A percentile compares a stretch with the other conserved stretches of the same genome.
Conservation (phyloP, 2,329 filamentous ascomycete species). For the Kalmusia sp. region DNA sequence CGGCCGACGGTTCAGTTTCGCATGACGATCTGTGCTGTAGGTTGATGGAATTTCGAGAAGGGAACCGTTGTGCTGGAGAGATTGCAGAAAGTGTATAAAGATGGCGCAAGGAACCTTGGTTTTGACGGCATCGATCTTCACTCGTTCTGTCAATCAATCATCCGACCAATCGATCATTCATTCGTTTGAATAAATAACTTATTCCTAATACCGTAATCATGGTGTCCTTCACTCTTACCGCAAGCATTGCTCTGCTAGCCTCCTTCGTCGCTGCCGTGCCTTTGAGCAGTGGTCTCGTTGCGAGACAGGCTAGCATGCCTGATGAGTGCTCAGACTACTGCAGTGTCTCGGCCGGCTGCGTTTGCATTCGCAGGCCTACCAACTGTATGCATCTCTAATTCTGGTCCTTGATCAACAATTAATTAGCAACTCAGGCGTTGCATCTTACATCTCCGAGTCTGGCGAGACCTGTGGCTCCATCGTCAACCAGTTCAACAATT, state of each 20-base stretch:
- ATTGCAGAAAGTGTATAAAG: neutral
- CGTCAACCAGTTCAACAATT: slow-evolving; percentile 39
- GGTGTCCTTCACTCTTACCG: slow-evolving; percentile 22
- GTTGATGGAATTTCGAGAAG: neutral
- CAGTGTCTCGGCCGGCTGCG: slow-evolving; percentile 26
- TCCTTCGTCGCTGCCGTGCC: slow-evolving; percentile 15
- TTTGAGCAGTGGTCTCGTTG: slow-evolving; percentile 5
- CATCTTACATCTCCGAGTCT: slow-evolving; percentile 33
- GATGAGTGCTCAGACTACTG: slow-evolving; percentile 28
- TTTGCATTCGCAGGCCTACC: slow-evolving; percentile 28
- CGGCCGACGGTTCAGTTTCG: neutral
- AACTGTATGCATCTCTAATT: slow-evolving; percentile 21
- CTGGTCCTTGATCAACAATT: neutral
- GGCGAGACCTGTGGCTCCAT: slow-evolving; percentile 41
- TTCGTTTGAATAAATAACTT: slow-evolving; percentile 2
- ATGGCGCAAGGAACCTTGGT: neutral
- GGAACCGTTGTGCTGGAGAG: neutral
- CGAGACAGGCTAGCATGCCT: slow-evolving; percentile 21
- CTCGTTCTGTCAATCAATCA: slow-evolving; percentile 1
- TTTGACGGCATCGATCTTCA: neutral
- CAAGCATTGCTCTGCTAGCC: slow-evolving; percentile 20
- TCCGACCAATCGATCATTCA: slow-evolving; percentile 6
- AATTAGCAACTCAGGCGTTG: slow-evolving; percentile 14
- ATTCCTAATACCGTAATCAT: slow-evolving; percentile 17
- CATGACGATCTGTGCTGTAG: neutral